Evolutionary conservation across 2,329 filamentous ascomycete species (phyloP).

Genomic region (Amauroascus verrucosus): DNA sequence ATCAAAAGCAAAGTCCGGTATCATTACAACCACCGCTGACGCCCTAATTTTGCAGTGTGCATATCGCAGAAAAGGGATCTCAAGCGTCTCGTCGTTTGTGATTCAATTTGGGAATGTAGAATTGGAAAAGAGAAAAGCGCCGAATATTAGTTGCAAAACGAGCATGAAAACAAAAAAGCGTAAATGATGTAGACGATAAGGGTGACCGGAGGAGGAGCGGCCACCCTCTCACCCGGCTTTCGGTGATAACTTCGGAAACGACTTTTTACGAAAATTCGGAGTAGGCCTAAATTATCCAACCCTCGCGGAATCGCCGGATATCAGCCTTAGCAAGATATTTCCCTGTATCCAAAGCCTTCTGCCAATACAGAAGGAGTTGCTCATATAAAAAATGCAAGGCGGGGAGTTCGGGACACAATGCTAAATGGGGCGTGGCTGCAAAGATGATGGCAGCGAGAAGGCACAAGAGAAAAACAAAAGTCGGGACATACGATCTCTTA

Average conservation of each 20-base stretch:
- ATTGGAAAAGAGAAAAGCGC: too few relatives aligned
- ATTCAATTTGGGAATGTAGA: too few relatives aligned
- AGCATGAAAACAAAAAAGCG: not conserved
- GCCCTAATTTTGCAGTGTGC: not conserved
- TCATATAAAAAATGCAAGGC: not conserved
- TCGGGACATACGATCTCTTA: constrained; percentile 59
- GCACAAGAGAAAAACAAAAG: constrained; percentile 11
- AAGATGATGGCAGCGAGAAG: constrained; percentile 8
- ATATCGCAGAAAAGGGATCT: too few relatives aligned
- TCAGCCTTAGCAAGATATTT: constrained; percentile 7
- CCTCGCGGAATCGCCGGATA: constrained; percentile 17
- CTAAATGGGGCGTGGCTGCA: constrained; percentile 4
- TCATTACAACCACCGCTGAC: not conserved
- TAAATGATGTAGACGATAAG: too few relatives aligned
- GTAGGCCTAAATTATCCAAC: constrained; percentile 12
- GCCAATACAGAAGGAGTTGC: not conserved
- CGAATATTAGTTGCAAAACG: too few relatives aligned
- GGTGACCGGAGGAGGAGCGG: too few relatives aligned
- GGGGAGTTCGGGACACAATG: constrained; percentile 1
- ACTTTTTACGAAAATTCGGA: constrained; percentile 13
- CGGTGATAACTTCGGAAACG: constrained; percentile 3
- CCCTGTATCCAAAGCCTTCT: not conserved
- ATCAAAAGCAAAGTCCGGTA: not conserved
- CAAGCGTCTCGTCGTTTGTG: too few relatives aligned
- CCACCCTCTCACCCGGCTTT: not conserved